Conservation (phyloP, 805 yeast genomes). For the Pichia nanzhaoensis region DNA sequence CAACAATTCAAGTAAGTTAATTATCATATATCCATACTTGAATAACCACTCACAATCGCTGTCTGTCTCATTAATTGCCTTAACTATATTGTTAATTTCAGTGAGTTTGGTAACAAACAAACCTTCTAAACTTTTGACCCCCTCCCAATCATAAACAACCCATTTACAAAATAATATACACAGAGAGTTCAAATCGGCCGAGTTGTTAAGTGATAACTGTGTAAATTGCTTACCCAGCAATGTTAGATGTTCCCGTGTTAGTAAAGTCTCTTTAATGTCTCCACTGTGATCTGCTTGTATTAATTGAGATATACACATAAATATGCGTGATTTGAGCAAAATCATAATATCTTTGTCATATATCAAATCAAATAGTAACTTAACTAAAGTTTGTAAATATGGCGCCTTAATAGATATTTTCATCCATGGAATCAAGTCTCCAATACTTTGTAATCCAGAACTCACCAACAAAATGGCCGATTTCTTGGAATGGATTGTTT, state of each 20-base stretch:
- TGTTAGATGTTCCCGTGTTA: background rate
- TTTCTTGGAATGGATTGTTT: background rate
- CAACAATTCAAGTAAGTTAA: background rate
- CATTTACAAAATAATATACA: conserved; percentile 4
- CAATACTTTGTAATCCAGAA: conserved; percentile 1
- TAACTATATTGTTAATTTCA: background rate
- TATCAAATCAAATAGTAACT: background rate
- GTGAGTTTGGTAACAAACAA: conserved; percentile 1
- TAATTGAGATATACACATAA: conserved; percentile 1
- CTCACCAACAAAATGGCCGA: background rate
- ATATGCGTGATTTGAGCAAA: background rate
- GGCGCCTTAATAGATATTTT: background rate
- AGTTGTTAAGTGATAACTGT: background rate
- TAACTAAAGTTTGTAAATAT: background rate
- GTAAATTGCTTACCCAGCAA: background rate
- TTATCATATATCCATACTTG: conserved; percentile 1
- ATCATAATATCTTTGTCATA: too few species aligned
- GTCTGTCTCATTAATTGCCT: background rate
- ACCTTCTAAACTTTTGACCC: conserved; percentile 1
- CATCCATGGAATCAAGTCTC: background rate
- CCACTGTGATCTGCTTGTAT: background rate
- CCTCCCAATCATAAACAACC: conserved; percentile 7
- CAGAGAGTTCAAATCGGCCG: background rate
- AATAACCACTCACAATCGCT: conserved; percentile 3
- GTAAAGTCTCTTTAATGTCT: background rate